Evolutionary conservation across 129 eudicot genomes (phyloP).

Genomic region (Centaurea solstitialis): DNA sequence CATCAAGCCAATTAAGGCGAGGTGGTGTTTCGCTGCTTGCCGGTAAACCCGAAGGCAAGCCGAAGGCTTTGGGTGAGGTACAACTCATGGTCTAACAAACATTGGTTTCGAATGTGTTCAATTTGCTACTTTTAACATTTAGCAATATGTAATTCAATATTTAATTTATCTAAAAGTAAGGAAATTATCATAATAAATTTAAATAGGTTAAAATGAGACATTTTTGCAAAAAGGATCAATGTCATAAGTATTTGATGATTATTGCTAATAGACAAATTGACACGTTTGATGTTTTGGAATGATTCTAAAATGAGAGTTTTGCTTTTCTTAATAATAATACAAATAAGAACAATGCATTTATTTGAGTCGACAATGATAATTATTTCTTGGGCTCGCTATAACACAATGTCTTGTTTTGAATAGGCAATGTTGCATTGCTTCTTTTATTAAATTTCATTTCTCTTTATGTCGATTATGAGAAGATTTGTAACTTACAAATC

Average conservation of each 20-base stretch:
- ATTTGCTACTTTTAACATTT: too few species aligned
- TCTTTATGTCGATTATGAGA: neutral
- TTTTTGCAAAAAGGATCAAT: neutral
- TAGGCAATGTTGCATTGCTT: neutral
- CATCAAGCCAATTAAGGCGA: too few species aligned
- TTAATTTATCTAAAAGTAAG: neutral
- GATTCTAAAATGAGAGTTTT: neutral
- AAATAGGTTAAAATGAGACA: neutral
- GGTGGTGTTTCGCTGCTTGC: too few species aligned
- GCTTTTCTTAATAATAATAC: neutral
- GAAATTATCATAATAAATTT: too few species aligned
- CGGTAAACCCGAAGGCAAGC: too few species aligned
- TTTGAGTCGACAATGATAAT: neutral
- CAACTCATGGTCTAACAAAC: too few species aligned
- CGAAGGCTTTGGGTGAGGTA: too few species aligned
- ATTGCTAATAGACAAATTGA: neutral
- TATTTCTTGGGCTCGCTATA: neutral
- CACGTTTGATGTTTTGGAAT: neutral
- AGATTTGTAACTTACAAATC: too few species aligned
- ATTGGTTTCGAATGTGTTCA: neutral
- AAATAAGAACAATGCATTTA: neutral
- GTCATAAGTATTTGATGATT: neutral
- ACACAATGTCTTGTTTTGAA: neutral
- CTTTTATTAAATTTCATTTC: neutral
- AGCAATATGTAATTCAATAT: too few species aligned